Percentiles rank a stretch among this genome's conserved stretches.
These are phyloP conservation scores for Golubevia sp. DNA, from an alignment of 1,284 basidiomycete species.

Conservation along the genomic window DNA sequence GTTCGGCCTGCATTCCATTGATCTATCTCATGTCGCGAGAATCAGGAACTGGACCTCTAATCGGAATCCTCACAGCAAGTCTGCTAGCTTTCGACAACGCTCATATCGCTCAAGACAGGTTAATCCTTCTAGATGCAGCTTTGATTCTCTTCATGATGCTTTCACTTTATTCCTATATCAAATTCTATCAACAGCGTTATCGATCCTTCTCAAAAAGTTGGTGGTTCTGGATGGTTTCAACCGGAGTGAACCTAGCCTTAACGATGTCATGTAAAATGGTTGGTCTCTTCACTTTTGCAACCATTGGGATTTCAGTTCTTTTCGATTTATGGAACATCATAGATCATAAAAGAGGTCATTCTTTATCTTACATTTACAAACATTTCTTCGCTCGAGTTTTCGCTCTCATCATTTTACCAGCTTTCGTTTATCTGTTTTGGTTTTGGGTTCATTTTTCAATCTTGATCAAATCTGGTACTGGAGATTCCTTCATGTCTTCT, in stretches of 20 bases:
- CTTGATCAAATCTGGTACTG: constrained; percentile 48
- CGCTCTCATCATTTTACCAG: constrained; percentile 46
- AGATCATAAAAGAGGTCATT: constrained; percentile 49
- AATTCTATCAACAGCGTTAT: constrained; percentile 57
- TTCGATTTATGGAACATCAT: constrained; percentile 55
- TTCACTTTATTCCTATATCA: constrained; percentile 53
- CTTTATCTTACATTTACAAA: constrained; percentile 24
- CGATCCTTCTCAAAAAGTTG: constrained; percentile 33
- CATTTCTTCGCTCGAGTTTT: constrained; percentile 55
- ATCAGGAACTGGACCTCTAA: constrained; percentile 34
- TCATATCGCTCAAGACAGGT: constrained; percentile 53
- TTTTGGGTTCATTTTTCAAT: constrained; percentile 61
- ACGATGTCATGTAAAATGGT: constrained; percentile 62
- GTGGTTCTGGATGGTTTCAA: constrained; percentile 56
- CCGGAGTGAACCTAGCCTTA: constrained; percentile 48
- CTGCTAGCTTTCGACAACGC: constrained; percentile 57
- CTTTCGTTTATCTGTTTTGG: constrained; percentile 52
- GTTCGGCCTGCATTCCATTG: constrained; percentile 46
- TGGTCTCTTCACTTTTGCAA: constrained; percentile 53
- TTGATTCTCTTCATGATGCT: constrained; percentile 57
- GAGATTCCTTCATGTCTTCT: constrained; percentile 54
- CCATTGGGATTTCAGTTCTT: constrained; percentile 47
- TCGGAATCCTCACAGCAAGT: constrained; percentile 40
- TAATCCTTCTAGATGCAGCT: constrained; percentile 58
- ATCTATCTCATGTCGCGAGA: constrained; percentile 54